A percentile compares a stretch with the other conserved stretches of the same genome.
Evolutionary conservation across 164 flowering plant species (phyloP).

Genomic region (Magnolia kwangsiensis): DNA sequence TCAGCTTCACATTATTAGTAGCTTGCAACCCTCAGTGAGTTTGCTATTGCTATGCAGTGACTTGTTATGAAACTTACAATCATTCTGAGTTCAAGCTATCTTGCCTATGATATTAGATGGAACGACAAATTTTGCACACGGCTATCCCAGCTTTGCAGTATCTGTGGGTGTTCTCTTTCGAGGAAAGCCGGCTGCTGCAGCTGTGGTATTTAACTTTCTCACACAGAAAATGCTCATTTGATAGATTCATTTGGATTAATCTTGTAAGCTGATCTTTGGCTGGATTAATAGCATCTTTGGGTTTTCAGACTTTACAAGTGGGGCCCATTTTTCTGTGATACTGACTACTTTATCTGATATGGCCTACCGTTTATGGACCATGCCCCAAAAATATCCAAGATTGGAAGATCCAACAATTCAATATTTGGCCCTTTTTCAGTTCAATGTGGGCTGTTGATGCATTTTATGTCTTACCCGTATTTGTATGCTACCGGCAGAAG

Average conservation of each 20-base stretch:
- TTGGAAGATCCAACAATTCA: neutral
- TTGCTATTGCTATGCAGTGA: neutral
- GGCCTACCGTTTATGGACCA: neutral
- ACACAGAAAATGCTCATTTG: neutral
- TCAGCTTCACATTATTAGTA: neutral
- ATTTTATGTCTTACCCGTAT: neutral
- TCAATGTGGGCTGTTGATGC: neutral
- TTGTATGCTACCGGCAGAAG: neutral
- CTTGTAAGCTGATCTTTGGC: neutral
- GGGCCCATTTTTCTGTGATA: neutral
- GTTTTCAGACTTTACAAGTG: neutral
- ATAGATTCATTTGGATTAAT: neutral
- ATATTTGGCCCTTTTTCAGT: neutral
- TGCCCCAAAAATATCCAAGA: neutral
- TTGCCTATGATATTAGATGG: conserved; percentile 59
- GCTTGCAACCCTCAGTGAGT: neutral
- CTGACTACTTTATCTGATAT: neutral
- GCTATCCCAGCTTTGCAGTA: conserved; percentile 97
- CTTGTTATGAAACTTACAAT: neutral
- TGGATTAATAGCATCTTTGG: neutral
- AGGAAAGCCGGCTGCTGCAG: conserved; percentile 93
- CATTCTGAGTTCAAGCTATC: conserved; percentile 5
- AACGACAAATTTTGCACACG: conserved; percentile 94
- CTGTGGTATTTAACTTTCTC: conserved; percentile 58
- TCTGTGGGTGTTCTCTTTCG: conserved; percentile 86